Evolutionary conservation across 306 rosid genomes (phyloP).

Genomic region (Oxytropis ochrocephala): DNA sequence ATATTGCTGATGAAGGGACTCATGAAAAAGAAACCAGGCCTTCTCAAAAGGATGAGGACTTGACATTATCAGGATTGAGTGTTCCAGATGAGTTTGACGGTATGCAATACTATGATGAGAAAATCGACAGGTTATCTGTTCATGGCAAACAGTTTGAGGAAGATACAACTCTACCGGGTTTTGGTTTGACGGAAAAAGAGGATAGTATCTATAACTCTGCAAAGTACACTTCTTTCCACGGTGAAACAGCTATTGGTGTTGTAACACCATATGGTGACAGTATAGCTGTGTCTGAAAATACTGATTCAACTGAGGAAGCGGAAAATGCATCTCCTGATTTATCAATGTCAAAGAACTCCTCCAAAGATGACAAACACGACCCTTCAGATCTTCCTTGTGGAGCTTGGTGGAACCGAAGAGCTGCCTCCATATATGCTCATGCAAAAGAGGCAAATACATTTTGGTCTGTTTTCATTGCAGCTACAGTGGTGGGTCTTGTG

Average conservation of each 20-base stretch:
- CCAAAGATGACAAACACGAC: constrained; percentile 31
- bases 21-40: constrained; percentile 37
- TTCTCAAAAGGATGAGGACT: constrained; percentile 61
- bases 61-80: constrained; percentile 42
- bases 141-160: constrained; percentile 62
- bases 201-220: constrained; percentile 45
- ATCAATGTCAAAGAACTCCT: constrained; percentile 34
- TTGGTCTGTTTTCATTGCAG: constrained; percentile 90
- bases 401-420: constrained; percentile 98
- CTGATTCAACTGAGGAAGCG: constrained; percentile 41
- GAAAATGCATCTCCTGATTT: constrained; percentile 37
- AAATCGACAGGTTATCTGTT: constrained; percentile 41
- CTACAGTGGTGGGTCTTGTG: constrained; percentile 76
- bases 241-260: constrained; percentile 40
- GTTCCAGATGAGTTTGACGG: constrained; percentile 58
- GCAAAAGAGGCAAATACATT: constrained; percentile 82
- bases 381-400: constrained; percentile 65
- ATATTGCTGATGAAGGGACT: constrained; percentile 34
- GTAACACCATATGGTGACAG: constrained; percentile 42
- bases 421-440: constrained; percentile 74
- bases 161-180: constrained; percentile 46
- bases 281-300: constrained; percentile 29
- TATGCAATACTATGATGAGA: constrained; percentile 45
- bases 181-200: constrained; percentile 47
- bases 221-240: constrained; percentile 41